A percentile compares a stretch with the other conserved stretches of the same genome.
Evolutionary conservation across 805 yeast genomes (phyloP).

Genomic region (Lipomyces starkeyi): DNA sequence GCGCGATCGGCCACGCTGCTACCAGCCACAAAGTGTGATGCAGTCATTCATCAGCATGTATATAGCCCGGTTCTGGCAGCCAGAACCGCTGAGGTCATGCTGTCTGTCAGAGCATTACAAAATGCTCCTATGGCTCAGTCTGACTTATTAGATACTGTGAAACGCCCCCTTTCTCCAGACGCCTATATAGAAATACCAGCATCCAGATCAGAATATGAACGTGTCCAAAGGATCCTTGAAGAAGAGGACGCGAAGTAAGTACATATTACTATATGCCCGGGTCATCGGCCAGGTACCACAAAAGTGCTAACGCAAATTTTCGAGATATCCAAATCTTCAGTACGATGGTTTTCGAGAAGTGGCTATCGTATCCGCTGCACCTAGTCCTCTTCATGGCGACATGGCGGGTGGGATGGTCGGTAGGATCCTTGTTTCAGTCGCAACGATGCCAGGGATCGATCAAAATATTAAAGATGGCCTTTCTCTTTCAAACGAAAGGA

Average conservation of each 20-base stretch:
- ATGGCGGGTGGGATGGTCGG: neutral
- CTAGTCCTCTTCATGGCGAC: slow-evolving; percentile 6
- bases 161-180: slow-evolving; percentile 8
- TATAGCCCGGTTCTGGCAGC: too few relatives aligned
- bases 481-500: neutral
- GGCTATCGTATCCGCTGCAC: neutral
- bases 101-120: slow-evolving; percentile 3
- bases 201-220: slow-evolving; percentile 1
- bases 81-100: neutral
- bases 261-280: neutral
- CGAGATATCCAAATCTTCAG: slow-evolving; percentile 1
- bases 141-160: neutral
- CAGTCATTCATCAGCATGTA: too few relatives aligned
- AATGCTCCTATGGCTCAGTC: neutral
- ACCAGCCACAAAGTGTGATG: too few relatives aligned
- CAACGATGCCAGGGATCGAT: neutral
- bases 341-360: slow-evolving; percentile 5
- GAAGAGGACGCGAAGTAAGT: slow-evolving; percentile 1
- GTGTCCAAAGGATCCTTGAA: slow-evolving; percentile 2
- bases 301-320: neutral
- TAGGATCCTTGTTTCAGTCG: neutral
- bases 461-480: neutral
- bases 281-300: neutral
- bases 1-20: too few relatives aligned
- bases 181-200: neutral